These are phyloP conservation scores for Avena sativa DNA, from an alignment of 176 grass and related monocot species.

Conservation along the genomic window DNA sequence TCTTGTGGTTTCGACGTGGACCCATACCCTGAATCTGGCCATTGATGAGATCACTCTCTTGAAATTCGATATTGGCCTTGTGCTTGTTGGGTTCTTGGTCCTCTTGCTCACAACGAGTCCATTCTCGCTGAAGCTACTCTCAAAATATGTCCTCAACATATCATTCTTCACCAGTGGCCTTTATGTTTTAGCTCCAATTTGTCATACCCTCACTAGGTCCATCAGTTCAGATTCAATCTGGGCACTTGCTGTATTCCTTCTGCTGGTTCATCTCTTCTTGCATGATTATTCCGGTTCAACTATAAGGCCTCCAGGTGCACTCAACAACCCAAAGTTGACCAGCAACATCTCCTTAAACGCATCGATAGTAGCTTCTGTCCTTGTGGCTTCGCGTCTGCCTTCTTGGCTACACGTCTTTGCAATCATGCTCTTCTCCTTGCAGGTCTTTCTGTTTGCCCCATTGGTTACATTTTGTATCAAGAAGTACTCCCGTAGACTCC, in stretches of 20 bases:
- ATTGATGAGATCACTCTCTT: constrained; percentile 80
- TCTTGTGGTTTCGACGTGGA: constrained; percentile 90
- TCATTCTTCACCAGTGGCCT: constrained; percentile 87
- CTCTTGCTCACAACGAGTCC: constrained; percentile 64
- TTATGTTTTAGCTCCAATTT: constrained; percentile 87
- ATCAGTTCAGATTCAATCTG: constrained; percentile 97
- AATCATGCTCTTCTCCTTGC: constrained; percentile 90
- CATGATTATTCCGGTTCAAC: constrained; percentile 96
- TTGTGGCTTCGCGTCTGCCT: constrained; percentile 82
- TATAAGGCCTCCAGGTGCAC: constrained; percentile 84
- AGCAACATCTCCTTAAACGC: constrained; percentile 95
- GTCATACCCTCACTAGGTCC: constrained; percentile 90
- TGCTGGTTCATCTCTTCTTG: constrained; percentile 87
- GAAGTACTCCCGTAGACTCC: constrained; percentile 81
- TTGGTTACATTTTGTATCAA: constrained; percentile 89
- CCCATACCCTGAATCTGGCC: constrained; percentile 67
- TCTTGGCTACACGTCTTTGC: constrained; percentile 92
- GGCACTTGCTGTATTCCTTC: constrained; percentile 79
- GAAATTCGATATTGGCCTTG: constrained; percentile 72
- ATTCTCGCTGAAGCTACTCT: constrained; percentile 65
- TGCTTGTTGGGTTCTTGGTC: constrained; percentile 75
- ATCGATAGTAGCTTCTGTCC: constrained; percentile 87
- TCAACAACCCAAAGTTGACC: constrained; percentile 83
- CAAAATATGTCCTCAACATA: constrained; percentile 82
- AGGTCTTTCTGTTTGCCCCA: constrained; percentile 90